Conservation (phyloP, 2,329 filamentous ascomycete species). For the Aspergillus ochraceus region DNA sequence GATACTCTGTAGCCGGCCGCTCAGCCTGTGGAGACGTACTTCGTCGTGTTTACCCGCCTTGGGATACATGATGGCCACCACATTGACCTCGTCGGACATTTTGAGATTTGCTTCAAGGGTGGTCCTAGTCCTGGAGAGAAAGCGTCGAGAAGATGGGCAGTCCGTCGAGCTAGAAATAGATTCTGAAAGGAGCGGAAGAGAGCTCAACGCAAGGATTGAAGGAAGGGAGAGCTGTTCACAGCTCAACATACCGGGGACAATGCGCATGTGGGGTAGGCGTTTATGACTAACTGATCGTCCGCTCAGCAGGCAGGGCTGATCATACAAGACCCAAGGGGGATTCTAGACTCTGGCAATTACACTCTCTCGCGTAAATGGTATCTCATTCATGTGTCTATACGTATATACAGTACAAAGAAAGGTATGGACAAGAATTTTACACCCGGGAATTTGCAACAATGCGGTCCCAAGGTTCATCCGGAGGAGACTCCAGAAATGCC, state of each 20-base stretch:
- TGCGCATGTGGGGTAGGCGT: not conserved
- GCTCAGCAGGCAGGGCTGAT: not conserved
- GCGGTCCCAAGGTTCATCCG: too few relatives aligned
- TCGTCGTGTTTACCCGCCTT: slow-evolving; percentile 35
- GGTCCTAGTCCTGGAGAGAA: not conserved
- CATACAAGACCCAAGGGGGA: not conserved
- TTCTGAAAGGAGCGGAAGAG: too few relatives aligned
- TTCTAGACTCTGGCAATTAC: not conserved
- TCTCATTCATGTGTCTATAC: slow-evolving; percentile 3
- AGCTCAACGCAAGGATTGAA: not conserved
- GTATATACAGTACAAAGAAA: not conserved
- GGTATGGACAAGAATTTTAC: not conserved
- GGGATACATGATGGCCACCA: slow-evolving; percentile 29
- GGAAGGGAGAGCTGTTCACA: not conserved
- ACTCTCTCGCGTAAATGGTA: slow-evolving; percentile 1
- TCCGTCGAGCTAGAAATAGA: not conserved
- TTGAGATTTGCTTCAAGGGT: not conserved
- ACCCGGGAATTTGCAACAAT: not conserved
- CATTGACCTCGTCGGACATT: slow-evolving; percentile 33
- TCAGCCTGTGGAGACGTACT: slow-evolving; percentile 14
- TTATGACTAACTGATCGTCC: not conserved
- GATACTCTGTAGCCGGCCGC: too few relatives aligned
- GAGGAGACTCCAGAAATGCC: too few relatives aligned
- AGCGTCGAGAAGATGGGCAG: not conserved
- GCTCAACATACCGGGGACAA: not conserved